Evolutionary conservation across 2,329 filamentous ascomycete genomes (phyloP), one percentile per base, ranked within the genome.

Genomic region (Cladorrhinum sp.): DNA sequence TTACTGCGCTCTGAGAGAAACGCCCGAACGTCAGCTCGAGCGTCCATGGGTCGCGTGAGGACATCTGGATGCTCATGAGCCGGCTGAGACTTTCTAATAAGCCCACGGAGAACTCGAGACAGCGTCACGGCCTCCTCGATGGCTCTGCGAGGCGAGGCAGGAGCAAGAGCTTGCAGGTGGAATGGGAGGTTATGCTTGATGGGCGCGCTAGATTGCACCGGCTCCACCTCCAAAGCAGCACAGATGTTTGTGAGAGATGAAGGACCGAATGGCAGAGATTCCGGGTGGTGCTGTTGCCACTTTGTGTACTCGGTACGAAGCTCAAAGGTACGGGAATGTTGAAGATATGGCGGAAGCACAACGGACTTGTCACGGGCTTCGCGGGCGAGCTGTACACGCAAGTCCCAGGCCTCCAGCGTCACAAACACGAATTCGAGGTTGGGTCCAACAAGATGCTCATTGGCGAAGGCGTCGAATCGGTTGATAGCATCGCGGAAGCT

Each of bases 101-200:
- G 80, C 27, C 95, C 93, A 65, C 92, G 89, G 25, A 99, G 87
- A 52, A 98, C 96, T 66, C 95, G 87, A 62, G 95, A 90, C 64
- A 99, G 83, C 3, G 95, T 99, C 62, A 99, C 89, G 25, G 95
- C 92, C 78, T 99, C 95, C 75, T 99, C 95, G 88, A 99, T 96
- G 50, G 95, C 95, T 70, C 95, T 90, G 64, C 95, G 90, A 59
- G 95, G 95, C 54, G 93, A 98, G 24, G 95, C 93, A 49, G 95
- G 95, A 53, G 95, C 95, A 64, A 99, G 82, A 12, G 95, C 93
- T 79, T 99, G 95, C 64, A 99, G 82, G 74, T 99, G 95, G 79
- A 99, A 99, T 10, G 95, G 95, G 41, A 99, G 84, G 74, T 98
- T 98, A 76, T 98, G 95, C 78, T 98, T 99, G 79, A 99, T 98